phyloP scores from a whole-genome alignment of 768 basidiomycete genomes.

The Brasilioporus rufonigricans region DNA sequence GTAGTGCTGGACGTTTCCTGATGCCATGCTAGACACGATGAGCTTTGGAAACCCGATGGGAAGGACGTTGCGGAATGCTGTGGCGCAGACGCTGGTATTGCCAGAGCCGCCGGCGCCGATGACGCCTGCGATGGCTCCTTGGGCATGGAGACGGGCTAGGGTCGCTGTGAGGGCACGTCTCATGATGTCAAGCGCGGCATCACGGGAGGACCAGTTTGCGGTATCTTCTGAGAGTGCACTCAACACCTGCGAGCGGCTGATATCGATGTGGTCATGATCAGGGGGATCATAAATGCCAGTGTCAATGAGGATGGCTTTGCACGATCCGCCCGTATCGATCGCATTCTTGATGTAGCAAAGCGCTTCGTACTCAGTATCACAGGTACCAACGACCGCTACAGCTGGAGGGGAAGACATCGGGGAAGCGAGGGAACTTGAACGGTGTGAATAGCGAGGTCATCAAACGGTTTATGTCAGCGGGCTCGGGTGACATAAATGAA shows the following conservation, averaged over 20 bases:
- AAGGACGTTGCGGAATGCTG: conserved; percentile 21
- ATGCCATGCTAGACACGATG: conserved; percentile 32
- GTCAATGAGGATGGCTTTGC: conserved; percentile 29
- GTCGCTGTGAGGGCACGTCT: conserved; percentile 16
- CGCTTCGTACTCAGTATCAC: conserved; percentile 27
- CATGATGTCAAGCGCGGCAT: conserved; percentile 15
- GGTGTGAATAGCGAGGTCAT: too few species aligned
- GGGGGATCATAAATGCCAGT: conserved; percentile 19
- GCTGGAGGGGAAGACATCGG: conserved; percentile 10
- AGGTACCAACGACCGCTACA: conserved; percentile 28
- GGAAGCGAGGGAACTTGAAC: neutral
- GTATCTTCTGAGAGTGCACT: neutral
- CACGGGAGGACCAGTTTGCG: conserved; percentile 8
- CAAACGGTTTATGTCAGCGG: conserved; percentile 21
- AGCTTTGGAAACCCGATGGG: conserved; percentile 31
- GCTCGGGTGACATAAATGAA: neutral
- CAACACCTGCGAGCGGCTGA: conserved; percentile 21
- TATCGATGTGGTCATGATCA: conserved; percentile 16
- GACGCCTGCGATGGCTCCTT: conserved; percentile 18
- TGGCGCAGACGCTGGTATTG: conserved; percentile 24
- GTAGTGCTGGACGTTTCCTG: conserved; percentile 25
- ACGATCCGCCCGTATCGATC: conserved; percentile 10
- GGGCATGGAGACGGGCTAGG: conserved; percentile 12
- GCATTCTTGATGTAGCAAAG: conserved; percentile 22
- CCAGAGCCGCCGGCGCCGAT: conserved; percentile 25